Evolutionary conservation across 352 stramenopile species (phyloP), one percentile per base, ranked within the genome.

Genomic region (Aphanomyces astaci): DNA sequence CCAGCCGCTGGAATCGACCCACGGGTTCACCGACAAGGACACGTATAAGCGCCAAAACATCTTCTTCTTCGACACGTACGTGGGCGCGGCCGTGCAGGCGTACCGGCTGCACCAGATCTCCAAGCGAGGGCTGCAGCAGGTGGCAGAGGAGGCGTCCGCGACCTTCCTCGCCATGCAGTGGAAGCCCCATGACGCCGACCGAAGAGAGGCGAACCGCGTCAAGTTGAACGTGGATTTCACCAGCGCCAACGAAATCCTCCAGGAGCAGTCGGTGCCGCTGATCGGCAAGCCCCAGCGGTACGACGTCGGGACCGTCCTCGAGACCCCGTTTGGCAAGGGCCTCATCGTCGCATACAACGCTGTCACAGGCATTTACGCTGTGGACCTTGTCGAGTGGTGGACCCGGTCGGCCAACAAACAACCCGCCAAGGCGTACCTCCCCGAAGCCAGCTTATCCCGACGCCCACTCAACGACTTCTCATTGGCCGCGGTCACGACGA

Each of bases 31-130:
- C n/a, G 82, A 89, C 52, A 46, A 92, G 22, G 80, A 87, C 51
- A 77, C 77, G 30, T 96, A 88, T 80, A 77, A 78, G 40, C 79
- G 82, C 66, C 94, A 95, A 73, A 92, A 94, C 71, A 95, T 97
- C 31, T 71, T 95, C 13, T 98, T 97, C 71, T 96, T 97, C 65
- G 81, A 95, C 71, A 96, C 88, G 36, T 97, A 96, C 52, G 76
- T 94, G 19, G 89, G 88, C 40, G 89, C 88, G 15, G 86, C 89
- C 1, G 75, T 93, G 3, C 80, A 96, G 45, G 85, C 82, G 28
- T 89, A 73, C 64, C 75, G 75, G 39, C 83, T 91, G 77, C 77
- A 87, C 56, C 89, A 88, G 66, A 75, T 94, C 24, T 82, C 82
- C 7, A 66, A 91, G 7, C 25, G 46, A 5, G 85, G 87, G 1